Evolutionary conservation across 179 eudicot species (phyloP).

Genomic region (Corrigiola litoralis): DNA sequence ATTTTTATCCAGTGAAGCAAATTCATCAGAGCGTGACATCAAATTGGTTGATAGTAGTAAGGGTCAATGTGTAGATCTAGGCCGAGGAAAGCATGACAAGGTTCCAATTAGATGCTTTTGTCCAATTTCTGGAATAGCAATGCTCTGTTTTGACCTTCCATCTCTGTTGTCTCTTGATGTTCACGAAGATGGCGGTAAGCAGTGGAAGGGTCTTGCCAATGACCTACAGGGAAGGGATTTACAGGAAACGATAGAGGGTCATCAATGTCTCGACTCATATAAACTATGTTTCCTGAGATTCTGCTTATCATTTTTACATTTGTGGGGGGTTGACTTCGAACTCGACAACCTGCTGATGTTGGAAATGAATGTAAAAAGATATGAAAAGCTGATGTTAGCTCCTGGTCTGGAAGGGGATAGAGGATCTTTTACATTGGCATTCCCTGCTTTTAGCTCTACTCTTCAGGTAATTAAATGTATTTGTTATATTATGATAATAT

Average conservation of each 20-base stretch:
- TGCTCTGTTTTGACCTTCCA: slow-evolving; percentile 70
- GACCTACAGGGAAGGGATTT: slow-evolving; percentile 26
- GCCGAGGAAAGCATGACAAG: slow-evolving; percentile 30
- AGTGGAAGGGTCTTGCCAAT: slow-evolving; percentile 17
- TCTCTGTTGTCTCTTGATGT: slow-evolving; percentile 52
- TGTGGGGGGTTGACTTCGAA: slow-evolving; percentile 74
- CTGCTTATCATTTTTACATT: slow-evolving; percentile 79
- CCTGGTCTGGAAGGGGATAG: slow-evolving; percentile 88
- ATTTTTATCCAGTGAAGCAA: slow-evolving; percentile 27
- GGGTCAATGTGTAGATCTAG: slow-evolving; percentile 25
- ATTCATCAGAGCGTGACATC: slow-evolving; percentile 20
- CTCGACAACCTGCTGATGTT: slow-evolving; percentile 61
- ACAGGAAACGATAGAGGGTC: slow-evolving; percentile 23
- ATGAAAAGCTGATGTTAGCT: slow-evolving; percentile 53
- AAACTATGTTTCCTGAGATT: slow-evolving; percentile 58
- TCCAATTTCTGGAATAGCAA: slow-evolving; percentile 77
- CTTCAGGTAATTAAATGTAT: slow-evolving; percentile 62
- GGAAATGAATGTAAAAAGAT: slow-evolving; percentile 75
- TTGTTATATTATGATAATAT: slow-evolving; percentile 17
- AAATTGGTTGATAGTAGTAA: slow-evolving; percentile 22
- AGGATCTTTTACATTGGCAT: slow-evolving; percentile 81
- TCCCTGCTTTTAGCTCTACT: slow-evolving; percentile 61
- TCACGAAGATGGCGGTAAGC: slow-evolving; percentile 22
- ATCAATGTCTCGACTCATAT: slow-evolving; percentile 29
- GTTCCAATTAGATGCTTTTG: slow-evolving; percentile 63